Conservation (phyloP, 2,329 filamentous ascomycete species). For the Alternaria sp. region DNA sequence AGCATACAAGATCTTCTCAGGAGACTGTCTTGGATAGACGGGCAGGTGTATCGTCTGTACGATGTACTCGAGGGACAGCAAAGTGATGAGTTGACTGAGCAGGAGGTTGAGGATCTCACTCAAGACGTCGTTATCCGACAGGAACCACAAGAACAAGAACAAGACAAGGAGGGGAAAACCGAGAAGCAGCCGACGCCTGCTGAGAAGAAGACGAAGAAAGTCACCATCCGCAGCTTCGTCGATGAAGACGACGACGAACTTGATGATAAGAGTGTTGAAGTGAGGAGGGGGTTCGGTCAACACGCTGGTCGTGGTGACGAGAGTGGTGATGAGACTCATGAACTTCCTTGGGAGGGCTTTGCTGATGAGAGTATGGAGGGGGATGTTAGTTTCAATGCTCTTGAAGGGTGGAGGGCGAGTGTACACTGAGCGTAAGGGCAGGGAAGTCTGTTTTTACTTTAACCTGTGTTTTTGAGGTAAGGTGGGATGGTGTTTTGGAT, state of each 20-base stretch:
- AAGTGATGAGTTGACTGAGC: conserved; percentile 59
- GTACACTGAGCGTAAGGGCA: conserved; percentile 17
- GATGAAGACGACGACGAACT: conserved; percentile 43
- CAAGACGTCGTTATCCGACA: neutral
- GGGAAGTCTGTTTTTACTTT: neutral
- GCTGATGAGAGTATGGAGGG: conserved; percentile 28
- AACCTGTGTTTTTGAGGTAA: too few species aligned
- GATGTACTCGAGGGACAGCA: conserved; percentile 86
- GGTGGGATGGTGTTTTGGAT: neutral
- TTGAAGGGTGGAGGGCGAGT: conserved; percentile 26
- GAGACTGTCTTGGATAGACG: conserved; percentile 74
- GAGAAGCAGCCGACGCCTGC: conserved; percentile 25
- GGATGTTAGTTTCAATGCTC: conserved; percentile 21
- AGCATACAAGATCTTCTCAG: conserved; percentile 69
- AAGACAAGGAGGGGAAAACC: conserved; percentile 51
- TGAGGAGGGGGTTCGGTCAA: conserved; percentile 8
- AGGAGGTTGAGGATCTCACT: conserved; percentile 55
- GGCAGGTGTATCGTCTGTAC: conserved; percentile 82
- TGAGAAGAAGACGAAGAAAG: conserved; percentile 47
- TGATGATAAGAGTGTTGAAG: conserved; percentile 33
- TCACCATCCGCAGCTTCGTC: conserved; percentile 50
- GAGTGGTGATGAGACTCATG: conserved; percentile 42
- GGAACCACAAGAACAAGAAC: conserved; percentile 45
- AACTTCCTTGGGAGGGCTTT: conserved; percentile 53
- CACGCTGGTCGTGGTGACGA: conserved; percentile 6